A percentile compares a stretch with the other conserved stretches of the same genome.
These are phyloP conservation scores for Aeschynomene evenia DNA, from an alignment of 306 rosid genomes.

Conservation along the genomic window DNA sequence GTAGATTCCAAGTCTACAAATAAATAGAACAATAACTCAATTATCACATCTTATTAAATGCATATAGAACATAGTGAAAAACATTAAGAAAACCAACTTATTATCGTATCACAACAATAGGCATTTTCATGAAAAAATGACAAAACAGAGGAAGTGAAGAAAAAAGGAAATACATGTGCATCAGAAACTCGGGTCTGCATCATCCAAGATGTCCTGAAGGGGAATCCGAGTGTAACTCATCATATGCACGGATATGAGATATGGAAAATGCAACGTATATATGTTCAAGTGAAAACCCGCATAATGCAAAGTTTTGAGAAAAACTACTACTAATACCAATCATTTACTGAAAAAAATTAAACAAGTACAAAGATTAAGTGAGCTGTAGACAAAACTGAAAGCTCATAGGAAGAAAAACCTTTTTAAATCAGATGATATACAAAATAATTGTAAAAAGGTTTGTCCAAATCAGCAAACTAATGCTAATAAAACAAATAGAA, in stretches of 20 bases:
- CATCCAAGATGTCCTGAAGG: constrained; percentile 63
- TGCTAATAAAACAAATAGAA: background rate
- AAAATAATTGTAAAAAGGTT: background rate
- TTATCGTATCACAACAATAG: background rate
- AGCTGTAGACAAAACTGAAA: background rate
- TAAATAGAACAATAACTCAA: too few relatives aligned
- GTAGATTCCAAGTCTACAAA: background rate
- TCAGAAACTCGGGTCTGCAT: constrained; percentile 73
- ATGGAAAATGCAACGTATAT: background rate
- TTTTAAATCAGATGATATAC: background rate
- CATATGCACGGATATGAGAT: constrained; percentile 29
- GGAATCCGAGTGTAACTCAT: constrained; percentile 71
- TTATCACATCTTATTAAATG: background rate
- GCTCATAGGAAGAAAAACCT: background rate
- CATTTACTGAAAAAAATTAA: background rate
- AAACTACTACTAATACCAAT: background rate
- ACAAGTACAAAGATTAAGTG: background rate
- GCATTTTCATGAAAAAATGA: background rate
- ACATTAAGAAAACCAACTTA: background rate
- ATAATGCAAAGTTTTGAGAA: background rate
- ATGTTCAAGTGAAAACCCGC: background rate
- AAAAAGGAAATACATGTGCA: constrained; percentile 15
- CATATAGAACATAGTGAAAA: background rate
- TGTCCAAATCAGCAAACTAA: background rate
- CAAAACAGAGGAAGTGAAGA: background rate